These are phyloP conservation scores for Phylloporus gajari DNA, from an alignment of 1,284 basidiomycete species.

Conservation along the genomic window DNA sequence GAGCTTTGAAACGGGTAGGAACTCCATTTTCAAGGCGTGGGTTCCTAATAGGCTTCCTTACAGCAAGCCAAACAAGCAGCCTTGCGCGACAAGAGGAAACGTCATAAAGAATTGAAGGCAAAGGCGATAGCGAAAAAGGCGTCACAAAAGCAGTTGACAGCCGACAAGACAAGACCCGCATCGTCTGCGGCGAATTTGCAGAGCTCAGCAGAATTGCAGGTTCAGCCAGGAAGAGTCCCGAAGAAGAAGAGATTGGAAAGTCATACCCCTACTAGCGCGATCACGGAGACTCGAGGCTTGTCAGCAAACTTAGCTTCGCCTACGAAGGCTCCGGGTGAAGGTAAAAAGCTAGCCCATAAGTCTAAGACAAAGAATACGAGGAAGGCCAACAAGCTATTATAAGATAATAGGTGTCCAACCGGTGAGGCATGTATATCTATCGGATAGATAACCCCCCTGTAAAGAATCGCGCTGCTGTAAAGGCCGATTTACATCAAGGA, in stretches of 20 bases:
- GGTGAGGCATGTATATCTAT: constrained; percentile 16
- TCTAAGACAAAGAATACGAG: constrained; percentile 8
- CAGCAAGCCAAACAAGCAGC: constrained; percentile 56
- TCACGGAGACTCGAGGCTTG: constrained; percentile 3
- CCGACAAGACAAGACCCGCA: constrained; percentile 5
- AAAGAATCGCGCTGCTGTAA: constrained; percentile 6
- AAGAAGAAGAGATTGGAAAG: constrained; percentile 31
- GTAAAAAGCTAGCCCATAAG: constrained; percentile 15
- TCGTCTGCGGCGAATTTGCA: constrained; percentile 5
- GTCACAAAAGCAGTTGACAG: constrained; percentile 4
- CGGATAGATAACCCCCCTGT: constrained; percentile 19
- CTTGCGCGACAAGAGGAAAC: constrained; percentile 53
- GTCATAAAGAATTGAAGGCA: constrained; percentile 47
- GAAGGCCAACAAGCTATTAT: constrained; percentile 18
- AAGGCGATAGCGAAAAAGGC: constrained; percentile 42
- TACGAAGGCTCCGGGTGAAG: constrained; percentile 7
- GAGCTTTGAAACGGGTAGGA: constrained; percentile 66
- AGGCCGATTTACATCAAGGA: constrained; percentile 56
- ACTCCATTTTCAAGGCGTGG: neutral
- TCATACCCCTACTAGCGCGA: neutral
- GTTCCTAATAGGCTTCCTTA: constrained; percentile 13
- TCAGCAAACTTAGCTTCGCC: constrained; percentile 10
- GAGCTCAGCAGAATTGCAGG: constrained; percentile 9
- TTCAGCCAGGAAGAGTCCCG: constrained; percentile 8
- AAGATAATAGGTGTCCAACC: constrained; percentile 9